Evolutionary conservation across 768 basidiomycete genomes (phyloP).

Genomic region (Leccinum incarnatum): DNA sequence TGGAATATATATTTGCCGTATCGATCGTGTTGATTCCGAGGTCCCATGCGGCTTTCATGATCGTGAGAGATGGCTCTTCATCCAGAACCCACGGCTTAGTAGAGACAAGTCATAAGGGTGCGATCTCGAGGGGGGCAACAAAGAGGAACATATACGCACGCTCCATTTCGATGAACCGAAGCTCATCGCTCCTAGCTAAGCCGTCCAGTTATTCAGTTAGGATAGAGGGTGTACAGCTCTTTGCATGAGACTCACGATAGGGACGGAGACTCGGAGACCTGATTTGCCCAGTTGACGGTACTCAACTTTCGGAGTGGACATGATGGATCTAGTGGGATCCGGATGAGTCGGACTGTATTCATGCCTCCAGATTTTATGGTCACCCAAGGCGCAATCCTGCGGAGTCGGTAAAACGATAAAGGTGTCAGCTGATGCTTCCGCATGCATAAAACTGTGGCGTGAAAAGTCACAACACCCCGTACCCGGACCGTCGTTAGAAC

Average conservation of each 20-base stretch:
- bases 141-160: slow-evolving; percentile 12
- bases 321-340: not conserved
- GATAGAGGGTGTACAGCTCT: not conserved
- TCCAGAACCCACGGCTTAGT: slow-evolving; percentile 26
- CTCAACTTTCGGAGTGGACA: slow-evolving; percentile 15
- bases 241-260: slow-evolving; percentile 24
- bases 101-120: not conserved
- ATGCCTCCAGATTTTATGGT: not conserved
- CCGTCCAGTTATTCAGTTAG: not conserved
- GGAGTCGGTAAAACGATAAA: not conserved
- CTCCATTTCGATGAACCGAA: slow-evolving; percentile 30
- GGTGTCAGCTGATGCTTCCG: not conserved
- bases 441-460: too few relatives aligned
- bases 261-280: slow-evolving; percentile 33
- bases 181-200: slow-evolving; percentile 26
- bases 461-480: too few relatives aligned
- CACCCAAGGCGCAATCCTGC: not conserved
- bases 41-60: slow-evolving; percentile 40
- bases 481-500: too few relatives aligned
- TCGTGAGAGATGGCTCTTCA: slow-evolving; percentile 26
- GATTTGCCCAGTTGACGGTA: slow-evolving; percentile 28
- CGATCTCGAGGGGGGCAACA: not conserved
- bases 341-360: not conserved
- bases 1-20: slow-evolving; percentile 31
- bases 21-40: slow-evolving; percentile 39